Conservation (phyloP, 768 basidiomycete genomes). For the Termitomyces sp. region DNA sequence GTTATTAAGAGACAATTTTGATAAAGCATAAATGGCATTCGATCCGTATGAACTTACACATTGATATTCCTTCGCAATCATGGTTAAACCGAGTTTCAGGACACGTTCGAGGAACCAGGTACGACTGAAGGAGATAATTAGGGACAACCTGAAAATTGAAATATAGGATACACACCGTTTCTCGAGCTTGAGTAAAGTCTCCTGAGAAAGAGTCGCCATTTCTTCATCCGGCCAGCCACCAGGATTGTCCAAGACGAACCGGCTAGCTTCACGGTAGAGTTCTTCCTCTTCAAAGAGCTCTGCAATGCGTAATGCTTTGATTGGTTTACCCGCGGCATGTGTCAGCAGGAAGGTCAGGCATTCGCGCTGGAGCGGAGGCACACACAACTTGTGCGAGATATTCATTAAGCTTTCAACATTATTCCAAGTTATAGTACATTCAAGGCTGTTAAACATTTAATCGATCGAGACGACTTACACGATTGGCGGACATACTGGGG, state of each 20-base stretch:
- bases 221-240: constrained; percentile 82
- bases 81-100: constrained; percentile 81
- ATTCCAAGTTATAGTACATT: constrained; percentile 93
- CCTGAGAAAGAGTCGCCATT: constrained; percentile 72
- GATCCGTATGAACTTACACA: constrained; percentile 53
- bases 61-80: constrained; percentile 91
- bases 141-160: not conserved
- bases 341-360: constrained; percentile 87
- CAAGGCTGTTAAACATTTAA: constrained; percentile 43
- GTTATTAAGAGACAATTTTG: not conserved
- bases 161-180: constrained; percentile 52
- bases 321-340: constrained; percentile 88
- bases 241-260: constrained; percentile 90
- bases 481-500: constrained; percentile 62
- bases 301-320: constrained; percentile 90
- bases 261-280: constrained; percentile 83
- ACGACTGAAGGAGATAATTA: constrained; percentile 39
- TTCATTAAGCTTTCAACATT: constrained; percentile 92
- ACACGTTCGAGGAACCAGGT: constrained; percentile 96
- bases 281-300: constrained; percentile 90
- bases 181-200: constrained; percentile 85
- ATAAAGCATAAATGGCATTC: not conserved
- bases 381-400: constrained; percentile 84
- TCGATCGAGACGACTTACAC: not conserved
- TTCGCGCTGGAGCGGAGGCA: constrained; percentile 73